These are phyloP conservation scores for Syzygium aromaticum DNA, from an alignment of 345 rosid species.

Conservation along the genomic window DNA sequence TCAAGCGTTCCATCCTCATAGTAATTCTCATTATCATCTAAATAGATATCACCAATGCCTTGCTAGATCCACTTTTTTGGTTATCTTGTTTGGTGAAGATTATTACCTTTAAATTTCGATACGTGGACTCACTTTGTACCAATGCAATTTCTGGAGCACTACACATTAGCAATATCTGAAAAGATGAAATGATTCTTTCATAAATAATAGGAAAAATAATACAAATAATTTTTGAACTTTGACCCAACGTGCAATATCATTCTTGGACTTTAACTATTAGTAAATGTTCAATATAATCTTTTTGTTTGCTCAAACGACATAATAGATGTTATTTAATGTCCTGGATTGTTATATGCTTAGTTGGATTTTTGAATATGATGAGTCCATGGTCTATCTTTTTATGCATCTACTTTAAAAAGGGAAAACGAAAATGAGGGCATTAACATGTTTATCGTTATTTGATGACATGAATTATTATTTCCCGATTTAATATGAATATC, in stretches of 20 bases:
- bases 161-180: neutral
- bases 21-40: neutral
- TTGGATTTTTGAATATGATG: neutral
- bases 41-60: neutral
- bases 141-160: neutral
- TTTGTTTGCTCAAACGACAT: neutral
- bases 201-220: neutral
- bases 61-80: neutral
- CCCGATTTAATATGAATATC: neutral
- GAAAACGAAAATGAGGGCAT: neutral
- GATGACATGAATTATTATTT: neutral
- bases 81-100: neutral
- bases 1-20: neutral
- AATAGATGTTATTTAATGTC: neutral
- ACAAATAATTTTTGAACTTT: neutral
- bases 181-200: neutral
- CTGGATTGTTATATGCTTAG: neutral
- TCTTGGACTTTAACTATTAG: neutral
- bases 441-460: neutral
- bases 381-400: neutral
- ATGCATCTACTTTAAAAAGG: neutral
- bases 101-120: neutral
- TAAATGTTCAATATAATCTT: neutral
- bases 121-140: neutral
- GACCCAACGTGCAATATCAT: neutral